Evolutionary conservation across 768 basidiomycete species (phyloP), one percentile per base, ranked within the genome.

Genomic region (Suillus luteus): DNA sequence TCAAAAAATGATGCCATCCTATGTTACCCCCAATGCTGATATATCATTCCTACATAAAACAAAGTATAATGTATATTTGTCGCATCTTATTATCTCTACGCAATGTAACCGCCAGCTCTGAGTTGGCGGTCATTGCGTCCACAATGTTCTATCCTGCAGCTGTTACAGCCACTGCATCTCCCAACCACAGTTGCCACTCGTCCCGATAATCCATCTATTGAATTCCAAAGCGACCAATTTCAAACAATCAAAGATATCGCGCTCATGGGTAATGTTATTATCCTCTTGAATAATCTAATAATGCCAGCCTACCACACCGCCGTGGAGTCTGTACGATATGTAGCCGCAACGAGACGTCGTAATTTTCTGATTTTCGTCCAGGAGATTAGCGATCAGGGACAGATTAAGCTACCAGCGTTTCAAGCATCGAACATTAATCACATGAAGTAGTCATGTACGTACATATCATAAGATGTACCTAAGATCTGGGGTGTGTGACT

Each of bases 1-100:
- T 60, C 59, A 55, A 60, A 60, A 60, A 60, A 15, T 60, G 15
- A 60, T 55, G 22, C 9, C 35, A 24, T 37, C 22, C 14, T 3
- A 55, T 55, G 14, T 55, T 15, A 22, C 22, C n/a, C n/a, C 35
- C 35, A 5, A 22, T 37, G 55, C 35, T 22, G 54, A n/a, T 55
- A 37, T 55, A 55, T 22, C 12, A 55, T 37, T 37, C 33, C n/a
- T 55, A 12, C 33, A 35, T 14, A 12, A n/a, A 55, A 35, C 52
- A 33, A 35, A 35, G 33, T 55, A 33, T 55, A 55, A 37, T 37
- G 12, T 55, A 31, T 24, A 1, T 48, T 48, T 48, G 22, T 6
- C 5, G 22, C n/a, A 22, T 48, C 46, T 48, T 48, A 46, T 22
- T 22, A 35, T 35, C 33, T 48, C 10, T 14, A 48, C 22, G 7